Base-by-base conservation (phyloP, 2,329 filamentous ascomycete genomes). In the Neofusicoccum parvum region DNA sequence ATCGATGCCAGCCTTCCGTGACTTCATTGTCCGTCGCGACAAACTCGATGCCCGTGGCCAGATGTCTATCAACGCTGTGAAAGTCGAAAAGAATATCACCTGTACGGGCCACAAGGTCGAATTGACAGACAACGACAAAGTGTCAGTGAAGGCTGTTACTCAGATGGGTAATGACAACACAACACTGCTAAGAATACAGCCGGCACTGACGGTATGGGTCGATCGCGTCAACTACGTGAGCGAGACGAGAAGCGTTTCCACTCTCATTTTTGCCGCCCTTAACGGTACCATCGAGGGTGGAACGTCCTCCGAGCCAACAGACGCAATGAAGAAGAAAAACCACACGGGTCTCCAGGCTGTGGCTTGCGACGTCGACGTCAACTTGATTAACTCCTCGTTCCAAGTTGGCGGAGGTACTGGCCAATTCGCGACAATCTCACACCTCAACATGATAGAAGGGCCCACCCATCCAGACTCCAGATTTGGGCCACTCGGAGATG, bases 171-270 rank as follows among this genome's bases (percentile, higher is more conserved):
- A 17, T 4, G 32, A n/a, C 46, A 66, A 45, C 11, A 63, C 45
- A 10, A 34, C 60, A 11, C 36, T n/a, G 2, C 14, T 66, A 14
- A 51, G 64, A 39, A 36, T 45, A 7, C 46, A 66, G 39, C 58
- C 64, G 3, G 59, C 45, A n/a, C 56, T 66, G 27, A 60, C 56
- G 9, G 43, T 66, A 12, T 66, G 64, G 64, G 54, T 62, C 7
- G 54, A 66, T 36, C 15, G 51, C n/a, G 45, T 62, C 37, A 23
- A 10, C 36, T 63, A 62, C 34, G 15, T 43, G 27, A 60, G 54
- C 23, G 45, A 59, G 36, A 53, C 46, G n/a, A 43, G 56, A 46
- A 53, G 32, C 11, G 14, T 43, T 4, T 59, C 64, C 5, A 66
- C 64, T 11, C 46, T 65, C 20, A 36, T 65, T 6, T 65, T 65